These are phyloP conservation scores for Begonia masoniana DNA, from an alignment of 306 rosid species.

Conservation along the genomic window DNA sequence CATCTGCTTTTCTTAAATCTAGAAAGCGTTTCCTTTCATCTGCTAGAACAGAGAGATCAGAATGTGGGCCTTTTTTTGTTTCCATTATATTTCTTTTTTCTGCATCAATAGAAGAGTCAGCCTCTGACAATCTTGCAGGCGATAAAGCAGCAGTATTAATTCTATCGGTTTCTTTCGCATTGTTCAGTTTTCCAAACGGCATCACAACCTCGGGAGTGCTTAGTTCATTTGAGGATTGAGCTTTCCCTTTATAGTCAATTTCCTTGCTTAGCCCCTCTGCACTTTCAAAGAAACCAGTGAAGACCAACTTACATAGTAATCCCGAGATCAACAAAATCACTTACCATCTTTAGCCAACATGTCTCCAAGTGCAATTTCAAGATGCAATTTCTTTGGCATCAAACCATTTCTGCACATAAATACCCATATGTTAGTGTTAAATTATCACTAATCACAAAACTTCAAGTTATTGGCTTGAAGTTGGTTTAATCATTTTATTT, in stretches of 20 bases:
- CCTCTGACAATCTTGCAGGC: slow-evolving; percentile 45
- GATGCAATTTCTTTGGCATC: slow-evolving; percentile 92
- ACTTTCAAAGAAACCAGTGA: slow-evolving; percentile 16
- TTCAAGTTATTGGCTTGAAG: no score
- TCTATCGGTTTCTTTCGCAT: slow-evolving; percentile 44
- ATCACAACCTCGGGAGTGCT: slow-evolving; percentile 36
- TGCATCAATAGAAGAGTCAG: slow-evolving; percentile 50
- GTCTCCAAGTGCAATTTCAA: slow-evolving; percentile 89
- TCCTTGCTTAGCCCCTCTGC: slow-evolving; percentile 60
- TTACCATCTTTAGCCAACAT: slow-evolving; percentile 66
- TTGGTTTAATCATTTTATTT: no score
- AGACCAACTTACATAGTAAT: background rate
- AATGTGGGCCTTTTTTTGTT: slow-evolving; percentile 30
- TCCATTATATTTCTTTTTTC: slow-evolving; percentile 39
- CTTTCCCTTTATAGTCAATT: slow-evolving; percentile 61
- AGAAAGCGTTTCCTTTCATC: slow-evolving; percentile 40
- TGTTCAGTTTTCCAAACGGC: slow-evolving; percentile 52
- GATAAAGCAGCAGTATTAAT: slow-evolving; percentile 31
- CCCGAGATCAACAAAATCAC: background rate
- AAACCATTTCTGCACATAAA: slow-evolving; percentile 70
- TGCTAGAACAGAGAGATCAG: slow-evolving; percentile 29
- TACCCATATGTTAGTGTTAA: no score
- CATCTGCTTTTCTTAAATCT: slow-evolving; percentile 32
- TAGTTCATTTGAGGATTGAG: slow-evolving; percentile 49
- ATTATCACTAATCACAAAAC: no score